Conservation (phyloP, 2,329 filamentous ascomycete species). For the Calonectria hawksworthii region DNA sequence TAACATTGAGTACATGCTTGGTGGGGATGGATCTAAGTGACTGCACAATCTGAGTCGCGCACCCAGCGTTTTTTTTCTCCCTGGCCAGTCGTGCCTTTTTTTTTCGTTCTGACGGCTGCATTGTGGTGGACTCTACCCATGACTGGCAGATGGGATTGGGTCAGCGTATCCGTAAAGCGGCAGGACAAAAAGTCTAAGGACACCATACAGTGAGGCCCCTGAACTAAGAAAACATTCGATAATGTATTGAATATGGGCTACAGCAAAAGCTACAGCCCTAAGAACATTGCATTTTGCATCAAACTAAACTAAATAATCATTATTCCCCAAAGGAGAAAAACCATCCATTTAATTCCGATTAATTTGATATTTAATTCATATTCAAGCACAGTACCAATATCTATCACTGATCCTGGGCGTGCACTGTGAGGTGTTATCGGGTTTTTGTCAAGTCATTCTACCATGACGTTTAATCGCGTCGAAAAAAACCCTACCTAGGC, state of each 20-base stretch:
- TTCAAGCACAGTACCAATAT: background rate
- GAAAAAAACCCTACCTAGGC: background rate
- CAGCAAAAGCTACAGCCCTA: background rate
- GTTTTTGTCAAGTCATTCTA: background rate
- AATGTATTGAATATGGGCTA: background rate
- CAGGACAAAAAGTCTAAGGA: background rate
- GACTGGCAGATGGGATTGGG: slow-evolving; percentile 9
- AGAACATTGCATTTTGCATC: background rate
- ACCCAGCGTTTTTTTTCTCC: background rate
- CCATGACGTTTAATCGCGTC: slow-evolving; percentile 6
- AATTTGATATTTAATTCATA: background rate
- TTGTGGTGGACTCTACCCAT: slow-evolving; percentile 20
- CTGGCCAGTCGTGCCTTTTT: slow-evolving; percentile 17
- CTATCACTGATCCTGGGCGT: background rate
- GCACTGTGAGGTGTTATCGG: background rate
- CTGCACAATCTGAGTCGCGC: slow-evolving; percentile 17
- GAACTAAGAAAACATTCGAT: background rate
- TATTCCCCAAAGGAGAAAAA: background rate
- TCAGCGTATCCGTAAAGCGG: background rate
- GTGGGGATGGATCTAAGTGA: slow-evolving; percentile 18
- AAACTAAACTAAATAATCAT: background rate
- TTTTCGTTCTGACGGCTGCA: slow-evolving; percentile 19
- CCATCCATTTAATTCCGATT: background rate
- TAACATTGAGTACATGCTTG: background rate
- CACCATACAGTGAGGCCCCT: background rate